phyloP scores from a whole-genome alignment of 768 basidiomycete species.

The Lyophyllum decastes region DNA sequence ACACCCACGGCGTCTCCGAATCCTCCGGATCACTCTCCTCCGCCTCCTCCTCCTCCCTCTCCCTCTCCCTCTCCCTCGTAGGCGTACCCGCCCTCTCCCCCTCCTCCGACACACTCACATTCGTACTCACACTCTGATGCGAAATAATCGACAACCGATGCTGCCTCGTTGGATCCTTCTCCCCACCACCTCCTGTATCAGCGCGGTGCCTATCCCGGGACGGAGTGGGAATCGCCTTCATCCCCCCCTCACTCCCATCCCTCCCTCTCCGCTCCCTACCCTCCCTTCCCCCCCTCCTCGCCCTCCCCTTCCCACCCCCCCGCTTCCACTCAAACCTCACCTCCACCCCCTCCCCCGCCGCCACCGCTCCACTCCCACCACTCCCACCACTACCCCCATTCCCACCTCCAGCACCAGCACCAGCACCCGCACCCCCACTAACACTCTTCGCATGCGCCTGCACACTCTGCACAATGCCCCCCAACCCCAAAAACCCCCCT shows the following conservation, averaged over 20 bases:
- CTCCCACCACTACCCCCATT: not conserved
- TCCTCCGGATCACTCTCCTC: slow-evolving; percentile 95
- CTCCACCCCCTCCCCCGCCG: slow-evolving; percentile 51
- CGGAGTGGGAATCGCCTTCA: too few species aligned
- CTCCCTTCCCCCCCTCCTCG: slow-evolving; percentile 34
- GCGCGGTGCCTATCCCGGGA: too few species aligned
- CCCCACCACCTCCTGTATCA: slow-evolving; percentile 33
- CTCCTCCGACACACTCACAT: slow-evolving; percentile 25
- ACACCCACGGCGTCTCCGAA: slow-evolving; percentile 95
- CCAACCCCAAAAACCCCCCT: slow-evolving; percentile 41
- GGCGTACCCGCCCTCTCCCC: slow-evolving; percentile 9
- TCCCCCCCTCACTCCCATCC: slow-evolving; percentile 11
- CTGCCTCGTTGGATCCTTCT: slow-evolving; percentile 33
- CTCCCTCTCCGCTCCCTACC: slow-evolving; percentile 27
- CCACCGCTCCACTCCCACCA: slow-evolving; percentile 2
- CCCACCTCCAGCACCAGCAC: not conserved
- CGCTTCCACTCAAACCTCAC: slow-evolving; percentile 82
- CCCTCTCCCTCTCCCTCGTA: slow-evolving; percentile 4
- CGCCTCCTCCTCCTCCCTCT: slow-evolving; percentile 44
- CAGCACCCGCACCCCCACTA: not conserved
- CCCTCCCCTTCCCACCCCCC: slow-evolving; percentile 24
- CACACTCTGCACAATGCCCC: not conserved
- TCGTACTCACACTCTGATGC: slow-evolving; percentile 37
- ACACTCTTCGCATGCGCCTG: not conserved
- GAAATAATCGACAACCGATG: slow-evolving; percentile 43